phyloP scores from a whole-genome alignment of 331 rosid genomes.

The Saraca asoca region DNA sequence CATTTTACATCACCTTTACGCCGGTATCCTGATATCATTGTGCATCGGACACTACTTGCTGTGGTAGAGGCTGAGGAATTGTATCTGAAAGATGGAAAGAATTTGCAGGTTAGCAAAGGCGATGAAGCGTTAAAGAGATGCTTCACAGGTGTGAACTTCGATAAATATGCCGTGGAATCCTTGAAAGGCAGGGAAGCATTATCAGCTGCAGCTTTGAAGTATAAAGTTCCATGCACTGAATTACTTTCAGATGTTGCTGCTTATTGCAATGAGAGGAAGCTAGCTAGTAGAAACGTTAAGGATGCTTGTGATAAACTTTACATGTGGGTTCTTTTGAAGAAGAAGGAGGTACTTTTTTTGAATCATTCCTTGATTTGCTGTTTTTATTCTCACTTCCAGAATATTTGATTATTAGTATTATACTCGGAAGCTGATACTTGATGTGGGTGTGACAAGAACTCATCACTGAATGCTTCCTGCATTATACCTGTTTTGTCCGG shows the following conservation, averaged over 20 bases:
- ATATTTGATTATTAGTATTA: neutral
- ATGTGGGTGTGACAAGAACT: neutral
- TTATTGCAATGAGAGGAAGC: conserved; percentile 74
- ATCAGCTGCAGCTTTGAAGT: conserved; percentile 67
- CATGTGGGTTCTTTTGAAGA: conserved; percentile 78
- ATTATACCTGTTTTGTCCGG: neutral
- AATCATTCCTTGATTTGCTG: conserved; percentile 3
- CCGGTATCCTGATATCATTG: conserved; percentile 87
- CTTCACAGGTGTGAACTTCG: conserved; percentile 73
- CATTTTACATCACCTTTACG: conserved; percentile 94
- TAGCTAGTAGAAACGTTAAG: conserved; percentile 69
- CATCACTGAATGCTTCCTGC: neutral
- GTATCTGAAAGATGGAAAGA: conserved; percentile 48
- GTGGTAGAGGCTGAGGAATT: conserved; percentile 78
- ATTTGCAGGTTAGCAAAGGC: conserved; percentile 35
- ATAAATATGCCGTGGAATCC: conserved; percentile 69
- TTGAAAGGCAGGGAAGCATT: conserved; percentile 60
- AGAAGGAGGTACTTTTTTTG: conserved; percentile 57
- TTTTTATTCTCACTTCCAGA: neutral
- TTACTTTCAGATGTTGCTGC: conserved; percentile 62
- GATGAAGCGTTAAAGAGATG: conserved; percentile 43
- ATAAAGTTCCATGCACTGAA: conserved; percentile 58
- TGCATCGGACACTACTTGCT: conserved; percentile 85
- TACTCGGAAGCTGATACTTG: neutral
- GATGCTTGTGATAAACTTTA: conserved; percentile 83